phyloP scores from a whole-genome alignment of 352 stramenopile genomes.

The Phytophthora cryptogea region DNA sequence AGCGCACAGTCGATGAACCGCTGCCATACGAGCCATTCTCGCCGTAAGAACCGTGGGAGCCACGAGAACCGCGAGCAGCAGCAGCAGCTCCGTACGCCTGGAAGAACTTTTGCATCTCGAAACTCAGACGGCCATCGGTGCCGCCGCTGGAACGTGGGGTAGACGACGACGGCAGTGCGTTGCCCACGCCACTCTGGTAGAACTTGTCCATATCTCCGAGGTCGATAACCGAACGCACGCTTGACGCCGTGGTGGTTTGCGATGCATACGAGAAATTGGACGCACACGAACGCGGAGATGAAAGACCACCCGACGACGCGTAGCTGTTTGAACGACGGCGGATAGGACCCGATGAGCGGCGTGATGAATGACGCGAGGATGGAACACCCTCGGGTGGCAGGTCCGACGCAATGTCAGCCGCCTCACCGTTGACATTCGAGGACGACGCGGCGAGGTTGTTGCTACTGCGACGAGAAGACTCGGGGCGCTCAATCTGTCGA shows the following conservation, averaged over 20 bases:
- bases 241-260: constrained; percentile 69
- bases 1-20: constrained; percentile 54
- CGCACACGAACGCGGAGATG: constrained; percentile 65
- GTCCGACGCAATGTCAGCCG: constrained; percentile 22
- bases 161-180: constrained; percentile 28
- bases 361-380: constrained; percentile 17
- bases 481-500: constrained; percentile 28
- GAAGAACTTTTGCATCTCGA: constrained; percentile 78
- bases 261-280: constrained; percentile 84
- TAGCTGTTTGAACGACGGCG: constrained; percentile 67
- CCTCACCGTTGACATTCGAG: constrained; percentile 18
- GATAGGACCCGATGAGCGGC: constrained; percentile 27
- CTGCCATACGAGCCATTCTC: constrained; percentile 53
- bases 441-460: constrained; percentile 25
- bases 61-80: constrained; percentile 29
- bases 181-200: constrained; percentile 51
- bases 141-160: constrained; percentile 42
- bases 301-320: constrained; percentile 55
- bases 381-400: constrained; percentile 21
- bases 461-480: constrained; percentile 29
- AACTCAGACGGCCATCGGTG: constrained; percentile 50
- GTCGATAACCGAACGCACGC: constrained; percentile 68
- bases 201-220: constrained; percentile 84
- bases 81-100: constrained; percentile 53
- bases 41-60: constrained; percentile 35